phyloP scores from a whole-genome alignment of 139 green algal genomes.

The Micractinium conductrix region DNA sequence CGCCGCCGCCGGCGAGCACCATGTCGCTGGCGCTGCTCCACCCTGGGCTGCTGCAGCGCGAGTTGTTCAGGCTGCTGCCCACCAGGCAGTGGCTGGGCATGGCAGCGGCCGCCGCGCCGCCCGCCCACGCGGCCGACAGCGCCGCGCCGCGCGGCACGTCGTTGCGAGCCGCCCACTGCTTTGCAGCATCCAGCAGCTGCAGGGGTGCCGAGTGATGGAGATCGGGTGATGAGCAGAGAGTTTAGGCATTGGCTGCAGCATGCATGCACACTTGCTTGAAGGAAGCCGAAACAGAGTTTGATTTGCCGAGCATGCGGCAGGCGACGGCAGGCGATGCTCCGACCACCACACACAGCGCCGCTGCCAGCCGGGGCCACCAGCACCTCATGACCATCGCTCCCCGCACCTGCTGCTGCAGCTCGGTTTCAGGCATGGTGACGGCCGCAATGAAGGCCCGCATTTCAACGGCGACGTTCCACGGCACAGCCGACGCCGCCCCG shows the following conservation, averaged over 20 bases:
- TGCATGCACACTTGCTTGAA: neutral
- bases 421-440: constrained; percentile 1
- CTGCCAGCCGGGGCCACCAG: neutral
- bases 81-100: constrained; percentile 3
- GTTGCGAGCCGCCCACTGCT: neutral
- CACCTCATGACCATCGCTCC: no score
- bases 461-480: neutral
- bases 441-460: neutral
- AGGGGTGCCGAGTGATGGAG: neutral
- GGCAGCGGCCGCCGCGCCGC: no score
- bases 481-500: neutral
- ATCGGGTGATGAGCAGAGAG: neutral
- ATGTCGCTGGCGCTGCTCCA: neutral
- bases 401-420: constrained; percentile 23
- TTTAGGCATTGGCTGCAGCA: no score
- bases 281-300: neutral
- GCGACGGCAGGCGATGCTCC: neutral
- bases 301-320: no score
- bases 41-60: neutral
- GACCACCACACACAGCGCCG: neutral
- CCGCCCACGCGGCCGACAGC: neutral
- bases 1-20: neutral
- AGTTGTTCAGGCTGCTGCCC: constrained; percentile 17
- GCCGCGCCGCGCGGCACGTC: neutral
- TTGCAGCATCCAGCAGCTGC: neutral